These are phyloP conservation scores for Exophiala sideris DNA, from an alignment of 2,329 filamentous ascomycete genomes.

Conservation along the genomic window DNA sequence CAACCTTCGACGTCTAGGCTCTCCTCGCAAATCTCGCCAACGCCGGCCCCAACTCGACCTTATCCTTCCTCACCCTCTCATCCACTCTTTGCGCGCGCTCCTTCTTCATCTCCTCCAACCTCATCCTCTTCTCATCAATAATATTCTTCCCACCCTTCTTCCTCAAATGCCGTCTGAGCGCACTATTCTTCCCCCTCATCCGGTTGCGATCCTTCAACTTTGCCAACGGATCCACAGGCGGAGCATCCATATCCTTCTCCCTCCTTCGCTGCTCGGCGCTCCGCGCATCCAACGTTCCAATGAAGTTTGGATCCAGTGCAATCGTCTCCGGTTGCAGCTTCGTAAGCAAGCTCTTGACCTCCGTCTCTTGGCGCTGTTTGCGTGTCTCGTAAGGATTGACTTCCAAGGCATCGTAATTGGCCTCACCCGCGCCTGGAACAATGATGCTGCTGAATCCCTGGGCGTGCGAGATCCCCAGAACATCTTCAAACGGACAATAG, in stretches of 20 bases:
- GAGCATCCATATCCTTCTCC: constrained; percentile 75
- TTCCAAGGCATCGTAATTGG: constrained; percentile 93
- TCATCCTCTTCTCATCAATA: constrained; percentile 89
- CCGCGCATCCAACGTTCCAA: constrained; percentile 80
- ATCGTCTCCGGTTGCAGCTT: constrained; percentile 98
- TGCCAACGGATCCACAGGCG: constrained; percentile 57
- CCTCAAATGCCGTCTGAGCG: constrained; percentile 78
- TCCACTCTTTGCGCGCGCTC: constrained; percentile 65
- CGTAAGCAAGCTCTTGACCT: constrained; percentile 86
- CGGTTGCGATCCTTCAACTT: constrained; percentile 62
- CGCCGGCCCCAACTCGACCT: constrained; percentile 77
- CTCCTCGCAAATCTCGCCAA: constrained; percentile 70
- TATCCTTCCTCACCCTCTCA: constrained; percentile 63
- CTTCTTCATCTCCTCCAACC: constrained; percentile 76
- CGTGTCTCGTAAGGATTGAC: constrained; percentile 90
- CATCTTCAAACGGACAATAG: constrained; percentile 95
- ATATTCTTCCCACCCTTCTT: constrained; percentile 93
- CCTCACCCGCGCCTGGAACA: constrained; percentile 90
- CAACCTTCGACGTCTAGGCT: neutral
- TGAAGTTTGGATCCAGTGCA: constrained; percentile 83
- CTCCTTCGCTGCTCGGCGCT: constrained; percentile 72
- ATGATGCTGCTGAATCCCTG: constrained; percentile 85
- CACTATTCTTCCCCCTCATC: constrained; percentile 84
- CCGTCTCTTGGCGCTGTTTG: constrained; percentile 87
- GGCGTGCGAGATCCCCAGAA: constrained; percentile 80